A percentile compares a stretch with the other conserved stretches of the same genome.
phyloP scores from a whole-genome alignment of 2,329 filamentous ascomycete species.

The Phialophora expanda region DNA sequence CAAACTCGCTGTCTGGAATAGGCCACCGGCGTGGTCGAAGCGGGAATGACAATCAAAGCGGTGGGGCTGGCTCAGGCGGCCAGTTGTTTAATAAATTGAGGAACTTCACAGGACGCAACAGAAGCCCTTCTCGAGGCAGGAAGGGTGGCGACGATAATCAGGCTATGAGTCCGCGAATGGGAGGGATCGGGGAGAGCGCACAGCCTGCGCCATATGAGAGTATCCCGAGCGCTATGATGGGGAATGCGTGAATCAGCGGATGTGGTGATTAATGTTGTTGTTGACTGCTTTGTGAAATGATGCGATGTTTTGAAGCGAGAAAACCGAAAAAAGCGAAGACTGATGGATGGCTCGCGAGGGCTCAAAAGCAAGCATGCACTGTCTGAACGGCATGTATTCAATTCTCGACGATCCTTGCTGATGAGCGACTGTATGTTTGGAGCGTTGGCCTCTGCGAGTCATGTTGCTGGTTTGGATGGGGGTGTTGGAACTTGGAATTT shows the following conservation, averaged over 20 bases:
- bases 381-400: slow-evolving; percentile 11
- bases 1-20: slow-evolving; percentile 23
- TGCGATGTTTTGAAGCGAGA: background rate
- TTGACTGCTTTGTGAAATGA: background rate
- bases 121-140: slow-evolving; percentile 61
- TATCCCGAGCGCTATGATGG: slow-evolving; percentile 26
- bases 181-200: slow-evolving; percentile 16
- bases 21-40: slow-evolving; percentile 59
- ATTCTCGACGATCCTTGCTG: slow-evolving; percentile 26
- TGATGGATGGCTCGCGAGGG: slow-evolving; percentile 22
- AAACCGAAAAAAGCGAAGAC: slow-evolving; percentile 2
- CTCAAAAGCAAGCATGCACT: slow-evolving; percentile 17
- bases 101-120: slow-evolving; percentile 64
- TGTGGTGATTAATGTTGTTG: background rate
- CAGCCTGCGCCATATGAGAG: slow-evolving; percentile 34
- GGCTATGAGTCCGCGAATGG: slow-evolving; percentile 31
- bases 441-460: background rate
- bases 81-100: slow-evolving; percentile 60
- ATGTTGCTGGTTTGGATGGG: background rate
- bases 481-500: background rate
- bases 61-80: slow-evolving; percentile 13
- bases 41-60: slow-evolving; percentile 56
- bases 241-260: slow-evolving; percentile 11
- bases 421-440: slow-evolving; percentile 1
- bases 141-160: slow-evolving; percentile 37